Evolutionary conservation across 768 basidiomycete genomes (phyloP).

Genomic region (Lactifluus subvellereus): DNA sequence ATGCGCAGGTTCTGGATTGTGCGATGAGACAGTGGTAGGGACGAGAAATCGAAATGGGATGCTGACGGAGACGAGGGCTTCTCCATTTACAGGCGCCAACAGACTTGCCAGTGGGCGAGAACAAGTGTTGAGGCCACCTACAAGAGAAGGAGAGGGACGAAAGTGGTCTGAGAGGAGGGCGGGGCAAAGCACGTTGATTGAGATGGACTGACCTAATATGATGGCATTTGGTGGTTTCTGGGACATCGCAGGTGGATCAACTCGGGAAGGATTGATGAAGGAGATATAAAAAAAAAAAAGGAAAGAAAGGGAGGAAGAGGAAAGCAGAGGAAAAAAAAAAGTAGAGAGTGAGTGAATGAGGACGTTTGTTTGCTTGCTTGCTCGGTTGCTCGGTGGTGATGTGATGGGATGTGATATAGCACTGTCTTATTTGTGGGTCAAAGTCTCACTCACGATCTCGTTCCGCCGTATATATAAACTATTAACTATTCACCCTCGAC

Average conservation of each 20-base stretch:
- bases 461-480: too few relatives aligned
- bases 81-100: conserved; percentile 63
- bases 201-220: conserved; percentile 58
- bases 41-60: conserved; percentile 8
- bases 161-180: not conserved
- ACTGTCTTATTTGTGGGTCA: not conserved
- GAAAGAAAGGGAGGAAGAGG: not conserved
- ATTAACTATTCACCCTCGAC: too few relatives aligned
- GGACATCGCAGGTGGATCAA: conserved; percentile 32
- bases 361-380: not conserved
- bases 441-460: not conserved
- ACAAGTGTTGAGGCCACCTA: conserved; percentile 79
- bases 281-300: not conserved
- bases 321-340: not conserved
- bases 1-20: conserved; percentile 56
- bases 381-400: not conserved
- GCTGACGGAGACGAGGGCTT: conserved; percentile 67
- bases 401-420: not conserved
- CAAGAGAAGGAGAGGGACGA: conserved; percentile 3
- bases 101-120: conserved; percentile 63
- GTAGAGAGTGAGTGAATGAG: not conserved
- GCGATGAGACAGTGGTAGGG: conserved; percentile 19
- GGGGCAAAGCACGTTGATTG: not conserved
- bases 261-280: too few relatives aligned
- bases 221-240: conserved; percentile 63